Percentiles rank a stretch among this genome's conserved stretches.
phyloP scores from a whole-genome alignment of 2,329 filamentous ascomycete species.

The Aspergillus cejpii region DNA sequence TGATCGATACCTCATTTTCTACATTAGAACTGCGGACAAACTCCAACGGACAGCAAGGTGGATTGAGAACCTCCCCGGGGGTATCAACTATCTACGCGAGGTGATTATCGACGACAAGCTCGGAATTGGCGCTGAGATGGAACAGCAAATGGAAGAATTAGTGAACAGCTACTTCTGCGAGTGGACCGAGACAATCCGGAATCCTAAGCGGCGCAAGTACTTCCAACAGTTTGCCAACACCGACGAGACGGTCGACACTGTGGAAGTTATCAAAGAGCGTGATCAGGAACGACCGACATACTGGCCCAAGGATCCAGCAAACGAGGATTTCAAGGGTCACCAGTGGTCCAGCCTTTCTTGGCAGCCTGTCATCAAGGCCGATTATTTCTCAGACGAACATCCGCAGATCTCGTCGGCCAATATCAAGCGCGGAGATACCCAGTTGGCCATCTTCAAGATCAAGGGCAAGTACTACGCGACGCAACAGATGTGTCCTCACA shows the following conservation, averaged over 20 bases:
- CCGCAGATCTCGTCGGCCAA: conserved; percentile 65
- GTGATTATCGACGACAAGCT: conserved; percentile 81
- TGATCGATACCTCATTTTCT: conserved; percentile 86
- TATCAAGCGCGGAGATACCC: conserved; percentile 80
- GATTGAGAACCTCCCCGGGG: conserved; percentile 77
- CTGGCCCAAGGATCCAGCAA: conserved; percentile 64
- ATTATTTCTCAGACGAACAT: conserved; percentile 61
- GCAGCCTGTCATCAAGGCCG: conserved; percentile 69
- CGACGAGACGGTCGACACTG: conserved; percentile 57
- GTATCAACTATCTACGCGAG: conserved; percentile 72
- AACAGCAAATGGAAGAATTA: conserved; percentile 79
- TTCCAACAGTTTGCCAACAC: conserved; percentile 86
- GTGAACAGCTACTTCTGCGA: conserved; percentile 84
- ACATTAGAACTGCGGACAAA: conserved; percentile 86
- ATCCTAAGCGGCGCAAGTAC: conserved; percentile 58
- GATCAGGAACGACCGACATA: conserved; percentile 66
- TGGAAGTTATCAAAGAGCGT: conserved; percentile 66
- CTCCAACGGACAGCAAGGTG: conserved; percentile 83
- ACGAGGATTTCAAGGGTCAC: conserved; percentile 65
- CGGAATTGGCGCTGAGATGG: conserved; percentile 74
- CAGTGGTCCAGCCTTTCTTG: conserved; percentile 62
- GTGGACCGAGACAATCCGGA: conserved; percentile 75
- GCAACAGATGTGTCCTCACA: conserved; percentile 94
- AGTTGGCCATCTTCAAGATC: conserved; percentile 80
- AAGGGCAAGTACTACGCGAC: conserved; percentile 74